Conservation (phyloP, 2,329 filamentous ascomycete species). For the Colletotrichum tofieldiae region DNA sequence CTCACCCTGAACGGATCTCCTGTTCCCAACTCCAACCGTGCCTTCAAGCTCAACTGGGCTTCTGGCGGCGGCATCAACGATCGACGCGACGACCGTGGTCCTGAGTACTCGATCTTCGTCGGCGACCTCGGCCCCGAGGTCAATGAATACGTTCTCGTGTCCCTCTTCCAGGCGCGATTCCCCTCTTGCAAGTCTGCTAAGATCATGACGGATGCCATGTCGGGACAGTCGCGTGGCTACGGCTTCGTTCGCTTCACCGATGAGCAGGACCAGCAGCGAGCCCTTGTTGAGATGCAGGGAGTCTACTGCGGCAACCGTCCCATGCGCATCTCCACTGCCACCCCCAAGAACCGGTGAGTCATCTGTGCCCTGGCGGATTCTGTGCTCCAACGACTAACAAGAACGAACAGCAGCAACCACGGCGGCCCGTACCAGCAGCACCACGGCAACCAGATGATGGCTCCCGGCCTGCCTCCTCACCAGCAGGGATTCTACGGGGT, state of each 20-base stretch:
- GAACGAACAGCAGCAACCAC: slow-evolving; percentile 36
- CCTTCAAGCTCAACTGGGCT: slow-evolving; percentile 99
- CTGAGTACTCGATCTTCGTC: slow-evolving; percentile 97
- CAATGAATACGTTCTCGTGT: slow-evolving; percentile 97
- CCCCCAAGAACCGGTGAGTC: slow-evolving; percentile 87
- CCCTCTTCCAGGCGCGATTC: slow-evolving; percentile 96
- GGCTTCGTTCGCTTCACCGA: slow-evolving; percentile 98
- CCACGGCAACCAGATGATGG: slow-evolving; percentile 61
- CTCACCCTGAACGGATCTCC: slow-evolving; percentile 89
- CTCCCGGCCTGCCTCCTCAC: slow-evolving; percentile 60
- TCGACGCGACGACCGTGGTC: slow-evolving; percentile 94
- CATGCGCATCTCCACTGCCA: slow-evolving; percentile 98
- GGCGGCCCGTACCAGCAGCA: slow-evolving; percentile 59
- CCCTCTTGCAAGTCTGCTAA: slow-evolving; percentile 99
- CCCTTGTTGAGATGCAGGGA: slow-evolving; percentile 97
- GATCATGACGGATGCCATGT: slow-evolving; percentile 99
- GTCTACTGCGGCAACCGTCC: slow-evolving; percentile 99
- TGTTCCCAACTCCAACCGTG: slow-evolving; percentile 93
- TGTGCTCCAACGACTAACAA: background rate
- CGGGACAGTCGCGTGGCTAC: slow-evolving; percentile 96
- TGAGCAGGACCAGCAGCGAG: slow-evolving; percentile 95
- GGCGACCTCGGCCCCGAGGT: slow-evolving; percentile 98
- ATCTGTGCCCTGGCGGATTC: background rate
- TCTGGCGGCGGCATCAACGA: slow-evolving; percentile 96
- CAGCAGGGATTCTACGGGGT: slow-evolving; percentile 55